Conservation (phyloP, 768 basidiomycete genomes). For the Rhodotorula paludigena region DNA sequence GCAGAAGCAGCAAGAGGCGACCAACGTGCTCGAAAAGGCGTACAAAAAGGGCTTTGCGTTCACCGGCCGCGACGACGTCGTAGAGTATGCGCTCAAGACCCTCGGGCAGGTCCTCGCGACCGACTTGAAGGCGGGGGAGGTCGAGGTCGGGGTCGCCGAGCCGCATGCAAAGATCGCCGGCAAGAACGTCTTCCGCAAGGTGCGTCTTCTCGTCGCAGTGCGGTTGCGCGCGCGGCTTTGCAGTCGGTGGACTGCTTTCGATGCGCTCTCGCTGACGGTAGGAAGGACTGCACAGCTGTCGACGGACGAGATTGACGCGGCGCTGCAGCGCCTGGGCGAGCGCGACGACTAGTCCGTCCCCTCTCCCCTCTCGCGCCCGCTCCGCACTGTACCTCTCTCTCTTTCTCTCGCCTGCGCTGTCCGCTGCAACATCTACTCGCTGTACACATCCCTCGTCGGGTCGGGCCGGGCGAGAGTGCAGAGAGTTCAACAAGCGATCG, state of each 20-base stretch:
- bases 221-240: no score
- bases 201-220: constrained; percentile 6
- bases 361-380: neutral
- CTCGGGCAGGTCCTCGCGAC: constrained; percentile 67
- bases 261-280: no score
- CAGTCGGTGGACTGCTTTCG: no score
- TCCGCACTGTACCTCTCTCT: neutral
- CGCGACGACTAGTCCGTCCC: neutral
- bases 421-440: no score
- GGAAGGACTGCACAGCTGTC: neutral
- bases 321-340: neutral
- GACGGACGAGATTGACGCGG: constrained; percentile 5
- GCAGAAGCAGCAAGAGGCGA: constrained; percentile 95
- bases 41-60: constrained; percentile 93
- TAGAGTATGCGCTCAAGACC: constrained; percentile 55
- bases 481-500: no score
- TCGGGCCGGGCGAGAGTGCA: no score
- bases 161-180: constrained; percentile 50
- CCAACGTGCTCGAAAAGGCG: constrained; percentile 97
- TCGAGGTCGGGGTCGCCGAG: constrained; percentile 92
- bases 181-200: constrained; percentile 58
- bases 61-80: constrained; percentile 69
- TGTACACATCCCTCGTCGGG: no score
- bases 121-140: constrained; percentile 90
- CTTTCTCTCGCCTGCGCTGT: neutral